Evolutionary conservation across 495 filamentous ascomycete genomes (phyloP).

Genomic region (Neurospora cerealis): DNA sequence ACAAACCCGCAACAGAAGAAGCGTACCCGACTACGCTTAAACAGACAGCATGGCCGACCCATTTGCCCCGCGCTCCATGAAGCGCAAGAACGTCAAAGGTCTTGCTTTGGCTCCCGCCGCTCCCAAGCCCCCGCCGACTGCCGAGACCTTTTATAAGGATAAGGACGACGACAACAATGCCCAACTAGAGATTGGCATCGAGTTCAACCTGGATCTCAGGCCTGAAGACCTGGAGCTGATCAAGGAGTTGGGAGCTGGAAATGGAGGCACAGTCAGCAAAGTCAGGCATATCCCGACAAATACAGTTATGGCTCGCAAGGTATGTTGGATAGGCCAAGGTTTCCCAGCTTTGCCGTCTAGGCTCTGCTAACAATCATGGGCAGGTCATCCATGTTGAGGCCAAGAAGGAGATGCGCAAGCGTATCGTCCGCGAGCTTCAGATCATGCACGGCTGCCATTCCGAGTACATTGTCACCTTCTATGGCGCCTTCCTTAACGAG

Average conservation of each 20-base stretch:
- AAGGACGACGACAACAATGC: conserved; percentile 53
- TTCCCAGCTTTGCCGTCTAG: neutral
- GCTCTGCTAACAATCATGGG: neutral
- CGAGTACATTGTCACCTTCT: conserved; percentile 92
- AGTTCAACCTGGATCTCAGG: conserved; percentile 86
- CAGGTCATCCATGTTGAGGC: conserved; percentile 98
- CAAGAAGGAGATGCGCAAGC: conserved; percentile 89
- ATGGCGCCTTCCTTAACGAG: conserved; percentile 93
- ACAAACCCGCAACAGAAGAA: neutral
- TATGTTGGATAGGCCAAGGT: conserved; percentile 28
- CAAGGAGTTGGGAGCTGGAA: conserved; percentile 90
- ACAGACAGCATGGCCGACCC: conserved; percentile 60
- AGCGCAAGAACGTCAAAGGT: conserved; percentile 97
- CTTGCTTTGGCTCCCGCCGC: conserved; percentile 68
- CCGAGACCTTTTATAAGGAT: conserved; percentile 39
- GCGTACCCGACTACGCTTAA: conserved; percentile 1
- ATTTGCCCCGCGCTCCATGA: conserved; percentile 85
- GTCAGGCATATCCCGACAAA: conserved; percentile 91
- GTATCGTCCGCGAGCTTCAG: conserved; percentile 90
- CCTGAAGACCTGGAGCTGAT: conserved; percentile 87
- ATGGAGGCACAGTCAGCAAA: conserved; percentile 96
- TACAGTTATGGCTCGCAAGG: conserved; percentile 96
- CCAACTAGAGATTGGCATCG: conserved; percentile 89
- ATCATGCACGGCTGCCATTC: conserved; percentile 98
- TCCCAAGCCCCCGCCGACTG: conserved; percentile 35